A percentile compares a stretch with the other conserved stretches of the same genome.
Evolutionary conservation across 345 rosid species (phyloP).

Genomic region (Aegle marmelos): DNA sequence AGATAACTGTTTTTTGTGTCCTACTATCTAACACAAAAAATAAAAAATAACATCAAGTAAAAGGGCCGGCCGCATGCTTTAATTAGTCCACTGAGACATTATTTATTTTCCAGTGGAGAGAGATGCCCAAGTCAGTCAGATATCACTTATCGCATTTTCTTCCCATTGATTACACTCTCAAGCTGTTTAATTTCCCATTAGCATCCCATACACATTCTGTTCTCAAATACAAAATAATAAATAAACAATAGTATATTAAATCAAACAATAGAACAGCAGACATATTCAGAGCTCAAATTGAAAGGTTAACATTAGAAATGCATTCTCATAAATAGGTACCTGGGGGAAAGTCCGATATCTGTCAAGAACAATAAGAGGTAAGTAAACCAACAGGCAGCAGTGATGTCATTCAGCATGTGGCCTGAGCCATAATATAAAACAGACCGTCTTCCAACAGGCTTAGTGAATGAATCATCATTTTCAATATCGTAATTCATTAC

Average conservation of each 20-base stretch:
- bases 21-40: not conserved
- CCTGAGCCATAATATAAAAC: slow-evolving; percentile 85
- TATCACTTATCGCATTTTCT: not conserved
- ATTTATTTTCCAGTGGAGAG: not conserved
- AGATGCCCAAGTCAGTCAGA: not conserved
- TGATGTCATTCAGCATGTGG: slow-evolving; percentile 96
- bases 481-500: slow-evolving; percentile 34
- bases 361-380: slow-evolving; percentile 83
- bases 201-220: not conserved
- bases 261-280: not conserved
- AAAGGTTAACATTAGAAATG: not conserved
- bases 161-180: not conserved
- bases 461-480: slow-evolving; percentile 40
- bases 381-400: slow-evolving; percentile 97
- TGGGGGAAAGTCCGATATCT: slow-evolving; percentile 84
- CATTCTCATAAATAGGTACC: slow-evolving; percentile 29
- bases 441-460: slow-evolving; percentile 70
- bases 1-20: not conserved
- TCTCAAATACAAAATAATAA: not conserved
- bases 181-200: not conserved
- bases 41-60: not conserved
- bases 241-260: not conserved
- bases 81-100: not conserved
- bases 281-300: not conserved
- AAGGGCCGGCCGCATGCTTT: not conserved